phyloP scores from a whole-genome alignment of 345 rosid genomes.

The Citrus maxima region DNA sequence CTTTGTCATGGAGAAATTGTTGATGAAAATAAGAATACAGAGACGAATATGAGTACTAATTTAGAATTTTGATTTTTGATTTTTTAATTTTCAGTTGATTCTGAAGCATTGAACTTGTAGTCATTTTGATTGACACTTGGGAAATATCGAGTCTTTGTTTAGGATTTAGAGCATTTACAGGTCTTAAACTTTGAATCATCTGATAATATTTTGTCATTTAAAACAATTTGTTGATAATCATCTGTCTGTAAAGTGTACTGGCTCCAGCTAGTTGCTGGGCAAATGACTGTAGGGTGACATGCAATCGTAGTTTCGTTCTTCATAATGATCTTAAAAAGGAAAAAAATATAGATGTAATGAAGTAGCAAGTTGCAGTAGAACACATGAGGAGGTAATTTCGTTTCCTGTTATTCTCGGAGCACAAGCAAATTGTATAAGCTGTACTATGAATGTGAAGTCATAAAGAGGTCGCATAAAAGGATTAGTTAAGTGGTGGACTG shows the following conservation, averaged over 20 bases:
- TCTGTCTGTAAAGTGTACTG: not conserved
- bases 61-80: not conserved
- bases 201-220: not conserved
- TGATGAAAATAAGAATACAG: not conserved
- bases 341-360: not conserved
- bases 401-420: not conserved
- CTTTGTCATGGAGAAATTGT: not conserved
- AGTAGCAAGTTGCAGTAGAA: not conserved
- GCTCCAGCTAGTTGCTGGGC: not conserved
- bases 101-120: not conserved
- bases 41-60: not conserved
- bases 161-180: not conserved
- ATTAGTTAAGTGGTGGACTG: not conserved
- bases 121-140: not conserved
- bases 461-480: not conserved
- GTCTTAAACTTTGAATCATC: not conserved
- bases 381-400: not conserved
- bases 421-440: not conserved
- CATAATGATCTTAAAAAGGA: not conserved
- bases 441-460: not conserved
- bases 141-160: not conserved
- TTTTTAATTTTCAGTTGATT: not conserved
- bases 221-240: not conserved
- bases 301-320: not conserved
- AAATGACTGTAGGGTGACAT: not conserved